Conservation (phyloP, 164 flowering plant species). For the Vitis amurensis region DNA sequence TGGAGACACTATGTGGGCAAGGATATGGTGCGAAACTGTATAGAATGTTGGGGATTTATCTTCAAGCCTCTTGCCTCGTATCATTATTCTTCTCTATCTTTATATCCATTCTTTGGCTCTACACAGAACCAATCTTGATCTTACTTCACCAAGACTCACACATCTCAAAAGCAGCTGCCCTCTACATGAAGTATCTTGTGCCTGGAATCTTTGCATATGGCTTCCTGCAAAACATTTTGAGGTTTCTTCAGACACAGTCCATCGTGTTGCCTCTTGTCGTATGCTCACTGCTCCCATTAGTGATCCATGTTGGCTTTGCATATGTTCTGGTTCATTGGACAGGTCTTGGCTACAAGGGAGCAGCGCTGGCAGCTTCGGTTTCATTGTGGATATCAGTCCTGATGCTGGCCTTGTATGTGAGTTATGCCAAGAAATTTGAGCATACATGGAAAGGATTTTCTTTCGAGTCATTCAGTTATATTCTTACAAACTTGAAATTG, state of each 20-base stretch:
- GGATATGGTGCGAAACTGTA: constrained; percentile 73
- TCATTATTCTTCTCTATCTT: constrained; percentile 48
- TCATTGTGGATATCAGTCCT: constrained; percentile 70
- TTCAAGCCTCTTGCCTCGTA: constrained; percentile 73
- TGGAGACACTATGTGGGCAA: constrained; percentile 95
- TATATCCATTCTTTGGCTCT: constrained; percentile 69
- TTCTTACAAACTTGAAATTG: constrained; percentile 54
- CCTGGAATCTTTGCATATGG: constrained; percentile 83
- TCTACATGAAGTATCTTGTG: constrained; percentile 54
- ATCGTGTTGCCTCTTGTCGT: constrained; percentile 57
- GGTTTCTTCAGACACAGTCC: constrained; percentile 88
- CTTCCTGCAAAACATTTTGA: constrained; percentile 56
- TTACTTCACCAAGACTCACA: constrained; percentile 69
- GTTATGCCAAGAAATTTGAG: constrained; percentile 41
- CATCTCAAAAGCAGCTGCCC: constrained; percentile 54
- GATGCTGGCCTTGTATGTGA: constrained; percentile 55
- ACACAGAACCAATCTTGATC: constrained; percentile 55
- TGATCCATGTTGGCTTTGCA: constrained; percentile 51
- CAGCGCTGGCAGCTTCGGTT: constrained; percentile 68
- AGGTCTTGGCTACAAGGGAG: constrained; percentile 61
- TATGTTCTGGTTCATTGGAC: constrained; percentile 55
- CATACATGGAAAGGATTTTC: constrained; percentile 80
- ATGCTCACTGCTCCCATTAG: constrained; percentile 57
- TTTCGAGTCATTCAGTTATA: constrained; percentile 41
- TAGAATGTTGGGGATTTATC: constrained; percentile 72